Percentiles rank a stretch among this genome's conserved stretches.
Evolutionary conservation across 352 stramenopile genomes (phyloP).

Genomic region (Globisporangium cederbergense): DNA sequence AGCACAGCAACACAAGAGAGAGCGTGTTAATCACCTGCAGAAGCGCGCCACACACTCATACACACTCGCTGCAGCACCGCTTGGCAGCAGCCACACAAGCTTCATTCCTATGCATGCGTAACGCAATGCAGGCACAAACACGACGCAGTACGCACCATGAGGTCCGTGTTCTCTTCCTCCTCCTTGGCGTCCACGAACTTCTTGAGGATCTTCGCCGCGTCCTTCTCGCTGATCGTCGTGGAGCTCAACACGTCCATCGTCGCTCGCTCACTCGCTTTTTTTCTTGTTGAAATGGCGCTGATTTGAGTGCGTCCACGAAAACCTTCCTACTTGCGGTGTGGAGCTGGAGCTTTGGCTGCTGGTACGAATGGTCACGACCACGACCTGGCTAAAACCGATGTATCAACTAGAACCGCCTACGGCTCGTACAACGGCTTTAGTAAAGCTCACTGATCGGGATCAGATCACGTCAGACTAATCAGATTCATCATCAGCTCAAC

Average conservation of each 20-base stretch:
- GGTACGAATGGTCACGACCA: constrained; percentile 4
- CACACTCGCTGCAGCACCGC: background rate
- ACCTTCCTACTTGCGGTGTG: no score
- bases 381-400: no score
- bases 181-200: constrained; percentile 73
- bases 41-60: constrained; percentile 1
- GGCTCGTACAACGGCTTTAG: no score
- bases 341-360: no score
- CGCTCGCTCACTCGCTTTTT: background rate
- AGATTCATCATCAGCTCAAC: no score
- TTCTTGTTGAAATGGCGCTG: background rate
- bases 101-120: constrained; percentile 14
- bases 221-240: constrained; percentile 57
- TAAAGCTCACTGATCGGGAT: no score
- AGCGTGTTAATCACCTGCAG: background rate
- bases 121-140: background rate
- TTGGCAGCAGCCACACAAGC: background rate
- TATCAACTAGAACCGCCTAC: no score
- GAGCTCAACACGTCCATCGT: constrained; percentile 69
- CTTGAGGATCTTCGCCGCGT: constrained; percentile 69
- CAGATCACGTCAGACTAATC: no score
- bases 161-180: constrained; percentile 55
- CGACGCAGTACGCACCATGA: constrained; percentile 46
- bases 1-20: background rate
- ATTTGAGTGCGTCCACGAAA: background rate